These are phyloP conservation scores for Santalum album DNA, from an alignment of 164 flowering plant species.

Conservation along the genomic window DNA sequence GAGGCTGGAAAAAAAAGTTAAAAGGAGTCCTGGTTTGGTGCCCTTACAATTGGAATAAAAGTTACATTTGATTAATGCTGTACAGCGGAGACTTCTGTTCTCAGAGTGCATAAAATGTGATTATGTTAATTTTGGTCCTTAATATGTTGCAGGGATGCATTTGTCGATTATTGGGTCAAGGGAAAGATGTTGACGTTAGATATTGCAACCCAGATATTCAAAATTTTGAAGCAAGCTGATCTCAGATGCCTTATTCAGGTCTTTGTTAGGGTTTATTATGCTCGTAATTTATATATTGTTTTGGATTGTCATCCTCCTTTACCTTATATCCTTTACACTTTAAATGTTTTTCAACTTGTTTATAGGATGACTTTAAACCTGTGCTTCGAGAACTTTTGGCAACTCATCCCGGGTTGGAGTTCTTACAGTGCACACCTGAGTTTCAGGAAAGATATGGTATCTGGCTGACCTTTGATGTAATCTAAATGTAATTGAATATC, in stretches of 20 bases:
- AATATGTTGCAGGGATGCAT: slow-evolving; percentile 57
- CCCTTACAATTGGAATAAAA: no score
- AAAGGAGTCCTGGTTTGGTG: no score
- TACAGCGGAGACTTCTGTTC: no score
- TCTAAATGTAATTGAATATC: no score
- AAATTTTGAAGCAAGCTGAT: slow-evolving; percentile 73
- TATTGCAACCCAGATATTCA: slow-evolving; percentile 63
- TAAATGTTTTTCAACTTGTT: slow-evolving; percentile 8
- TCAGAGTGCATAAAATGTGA: no score
- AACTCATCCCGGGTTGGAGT: slow-evolving; percentile 94
- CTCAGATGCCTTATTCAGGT: slow-evolving; percentile 83
- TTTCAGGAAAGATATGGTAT: slow-evolving; percentile 98
- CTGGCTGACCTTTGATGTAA: no score
- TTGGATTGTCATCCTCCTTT: no score
- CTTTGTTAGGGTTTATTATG: slow-evolving; percentile 7
- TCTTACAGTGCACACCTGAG: slow-evolving; percentile 83
- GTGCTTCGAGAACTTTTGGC: slow-evolving; percentile 86
- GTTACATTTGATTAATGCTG: no score
- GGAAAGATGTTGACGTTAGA: slow-evolving; percentile 81
- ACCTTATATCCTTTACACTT: no score
- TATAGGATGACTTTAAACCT: slow-evolving; percentile 87
- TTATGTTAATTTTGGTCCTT: slow-evolving; percentile 1
- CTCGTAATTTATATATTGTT: no score
- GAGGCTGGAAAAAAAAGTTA: no score
- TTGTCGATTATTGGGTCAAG: slow-evolving; percentile 85